These are phyloP conservation scores for Aspergillus uvarum DNA, from an alignment of 2,329 filamentous ascomycete genomes.

Conservation along the genomic window DNA sequence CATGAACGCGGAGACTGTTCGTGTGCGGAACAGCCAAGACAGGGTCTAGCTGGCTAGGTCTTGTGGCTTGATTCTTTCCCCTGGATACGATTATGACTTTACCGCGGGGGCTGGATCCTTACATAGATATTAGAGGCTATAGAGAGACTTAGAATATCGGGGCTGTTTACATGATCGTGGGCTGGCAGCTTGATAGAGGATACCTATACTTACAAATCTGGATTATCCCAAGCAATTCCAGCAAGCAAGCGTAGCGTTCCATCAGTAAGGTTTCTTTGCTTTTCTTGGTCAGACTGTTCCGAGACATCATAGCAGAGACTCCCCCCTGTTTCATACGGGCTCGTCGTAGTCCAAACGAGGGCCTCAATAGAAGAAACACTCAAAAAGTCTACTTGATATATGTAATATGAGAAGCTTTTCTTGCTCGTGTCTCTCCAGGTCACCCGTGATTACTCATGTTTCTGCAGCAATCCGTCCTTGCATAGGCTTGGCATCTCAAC, in stretches of 20 bases:
- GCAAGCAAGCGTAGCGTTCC: neutral
- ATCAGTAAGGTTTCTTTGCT: neutral
- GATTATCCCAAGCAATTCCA: neutral
- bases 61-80: neutral
- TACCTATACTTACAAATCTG: neutral
- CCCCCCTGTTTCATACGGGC: too few relatives aligned
- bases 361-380: too few relatives aligned
- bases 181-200: neutral
- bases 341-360: too few relatives aligned
- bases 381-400: neutral
- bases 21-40: conserved; percentile 4
- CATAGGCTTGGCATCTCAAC: neutral
- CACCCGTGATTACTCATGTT: neutral
- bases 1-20: conserved; percentile 11
- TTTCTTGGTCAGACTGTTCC: neutral
- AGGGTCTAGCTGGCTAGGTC: conserved; percentile 8
- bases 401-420: neutral
- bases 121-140: neutral
- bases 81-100: neutral
- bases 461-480: neutral
- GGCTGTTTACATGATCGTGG: neutral
- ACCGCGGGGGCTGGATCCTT: neutral
- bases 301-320: too few relatives aligned
- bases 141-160: neutral
- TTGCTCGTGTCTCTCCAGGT: neutral